Evolutionary conservation across 495 filamentous ascomycete genomes (phyloP).

Genomic region (Darksidea phi): DNA sequence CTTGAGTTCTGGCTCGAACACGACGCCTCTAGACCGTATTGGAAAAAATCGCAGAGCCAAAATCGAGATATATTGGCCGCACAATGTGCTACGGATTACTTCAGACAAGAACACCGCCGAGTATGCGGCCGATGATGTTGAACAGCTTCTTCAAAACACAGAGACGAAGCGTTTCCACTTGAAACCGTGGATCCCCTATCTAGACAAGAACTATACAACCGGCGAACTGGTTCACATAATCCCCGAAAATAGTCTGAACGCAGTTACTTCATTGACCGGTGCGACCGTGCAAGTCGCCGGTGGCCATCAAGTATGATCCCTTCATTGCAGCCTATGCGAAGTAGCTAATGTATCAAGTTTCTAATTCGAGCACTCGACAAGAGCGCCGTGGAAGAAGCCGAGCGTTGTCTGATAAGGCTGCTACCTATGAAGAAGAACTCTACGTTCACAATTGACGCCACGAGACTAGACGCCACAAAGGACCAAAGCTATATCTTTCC

Average conservation of each 20-base stretch:
- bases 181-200: slow-evolving; percentile 14
- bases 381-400: slow-evolving; percentile 20
- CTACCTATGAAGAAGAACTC: slow-evolving; percentile 8
- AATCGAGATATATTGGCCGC: slow-evolving; percentile 22
- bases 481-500: slow-evolving; percentile 12
- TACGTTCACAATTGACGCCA: neutral
- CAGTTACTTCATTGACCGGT: slow-evolving; percentile 11
- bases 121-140: slow-evolving; percentile 34
- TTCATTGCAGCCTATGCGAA: neutral
- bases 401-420: slow-evolving; percentile 21
- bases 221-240: neutral
- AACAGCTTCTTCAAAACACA: slow-evolving; percentile 9
- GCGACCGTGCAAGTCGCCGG: slow-evolving; percentile 7
- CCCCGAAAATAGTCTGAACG: slow-evolving; percentile 1
- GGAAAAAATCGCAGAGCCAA: slow-evolving; percentile 25
- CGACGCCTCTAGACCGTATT: slow-evolving; percentile 23
- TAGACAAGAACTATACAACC: neutral
- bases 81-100: slow-evolving; percentile 30
- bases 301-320: slow-evolving; percentile 9
- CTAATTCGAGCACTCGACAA: slow-evolving; percentile 22
- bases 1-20: slow-evolving; percentile 15
- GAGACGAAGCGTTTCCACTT: slow-evolving; percentile 11
- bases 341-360: slow-evolving; percentile 9
- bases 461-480: neutral
- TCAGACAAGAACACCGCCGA: slow-evolving; percentile 35